Conservation (phyloP, 805 yeast species). For the Yarrowia sp. region DNA sequence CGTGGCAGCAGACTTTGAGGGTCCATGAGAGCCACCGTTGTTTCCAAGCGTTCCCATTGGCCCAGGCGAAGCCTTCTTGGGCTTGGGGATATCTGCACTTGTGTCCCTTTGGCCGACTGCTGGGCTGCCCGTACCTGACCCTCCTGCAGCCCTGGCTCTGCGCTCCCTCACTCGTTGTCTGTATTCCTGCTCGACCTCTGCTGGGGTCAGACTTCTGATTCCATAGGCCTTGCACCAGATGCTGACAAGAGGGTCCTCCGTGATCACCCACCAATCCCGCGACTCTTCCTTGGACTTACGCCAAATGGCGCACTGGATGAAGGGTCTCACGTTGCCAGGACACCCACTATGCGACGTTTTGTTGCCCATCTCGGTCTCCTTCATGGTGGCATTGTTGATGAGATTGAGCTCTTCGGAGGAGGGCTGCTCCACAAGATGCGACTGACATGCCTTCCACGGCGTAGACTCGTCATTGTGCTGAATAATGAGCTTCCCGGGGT, state of each 20-base stretch:
- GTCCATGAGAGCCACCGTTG: too few species aligned
- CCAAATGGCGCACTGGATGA: slow-evolving; percentile 26
- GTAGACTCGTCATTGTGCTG: slow-evolving; percentile 17
- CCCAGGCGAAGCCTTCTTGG: neutral
- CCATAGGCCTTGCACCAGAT: slow-evolving; percentile 33
- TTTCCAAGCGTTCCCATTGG: neutral
- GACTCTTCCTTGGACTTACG: slow-evolving; percentile 13
- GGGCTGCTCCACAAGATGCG: slow-evolving; percentile 8
- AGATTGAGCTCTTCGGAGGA: slow-evolving; percentile 12
- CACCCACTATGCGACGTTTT: neutral
- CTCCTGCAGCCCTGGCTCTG: slow-evolving; percentile 1
- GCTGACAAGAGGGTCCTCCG: slow-evolving; percentile 10
- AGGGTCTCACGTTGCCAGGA: neutral
- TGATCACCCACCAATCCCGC: slow-evolving; percentile 22
- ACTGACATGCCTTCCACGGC: slow-evolving; percentile 23
- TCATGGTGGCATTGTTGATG: slow-evolving; percentile 30
- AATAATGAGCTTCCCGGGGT: slow-evolving; percentile 16
- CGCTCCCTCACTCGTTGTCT: slow-evolving; percentile 17
- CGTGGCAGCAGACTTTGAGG: neutral
- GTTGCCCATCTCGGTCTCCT: slow-evolving; percentile 22
- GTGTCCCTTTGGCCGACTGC: neutral
- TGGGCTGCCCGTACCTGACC: neutral
- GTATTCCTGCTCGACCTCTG: slow-evolving; percentile 32
- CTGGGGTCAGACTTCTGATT: slow-evolving; percentile 1
- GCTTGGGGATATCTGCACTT: neutral